Percentiles rank a stretch among this genome's conserved stretches.
Conservation (phyloP, 768 basidiomycete genomes). For the Rossbeevera mucosa region DNA sequence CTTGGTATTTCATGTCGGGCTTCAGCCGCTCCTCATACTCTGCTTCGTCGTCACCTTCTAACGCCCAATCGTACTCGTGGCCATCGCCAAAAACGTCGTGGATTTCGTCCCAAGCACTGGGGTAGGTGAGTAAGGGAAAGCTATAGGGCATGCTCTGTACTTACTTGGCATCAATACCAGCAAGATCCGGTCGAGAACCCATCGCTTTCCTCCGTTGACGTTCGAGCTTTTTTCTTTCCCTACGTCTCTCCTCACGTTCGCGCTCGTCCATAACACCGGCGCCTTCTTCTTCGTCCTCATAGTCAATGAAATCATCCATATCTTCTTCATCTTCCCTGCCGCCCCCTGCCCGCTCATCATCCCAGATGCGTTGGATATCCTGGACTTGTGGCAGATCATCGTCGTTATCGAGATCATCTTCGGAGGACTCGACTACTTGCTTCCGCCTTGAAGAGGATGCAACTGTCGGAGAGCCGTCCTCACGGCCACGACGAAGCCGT, state of each 20-base stretch:
- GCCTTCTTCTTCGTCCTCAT: slow-evolving; percentile 76
- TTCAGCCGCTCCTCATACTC: slow-evolving; percentile 48
- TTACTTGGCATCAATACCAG: slow-evolving; percentile 80
- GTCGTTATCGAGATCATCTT: slow-evolving; percentile 63
- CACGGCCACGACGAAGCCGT: slow-evolving; percentile 68
- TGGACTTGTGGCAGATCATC: slow-evolving; percentile 51
- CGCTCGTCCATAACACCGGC: slow-evolving; percentile 74
- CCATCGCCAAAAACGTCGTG: slow-evolving; percentile 96
- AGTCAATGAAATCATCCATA: slow-evolving; percentile 73
- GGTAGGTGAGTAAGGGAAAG: slow-evolving; percentile 12
- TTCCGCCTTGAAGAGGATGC: slow-evolving; percentile 58
- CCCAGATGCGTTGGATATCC: slow-evolving; percentile 69
- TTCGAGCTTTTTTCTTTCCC: slow-evolving; percentile 59
- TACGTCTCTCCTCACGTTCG: slow-evolving; percentile 69
- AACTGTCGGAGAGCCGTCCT: slow-evolving; percentile 63
- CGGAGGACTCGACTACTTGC: slow-evolving; percentile 63
- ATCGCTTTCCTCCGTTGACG: slow-evolving; percentile 61
- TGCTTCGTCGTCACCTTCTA: slow-evolving; percentile 71
- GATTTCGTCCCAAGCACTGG: slow-evolving; percentile 91
- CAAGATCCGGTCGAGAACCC: slow-evolving; percentile 63
- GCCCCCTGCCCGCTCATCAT: slow-evolving; percentile 58
- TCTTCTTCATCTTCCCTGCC: slow-evolving; percentile 55
- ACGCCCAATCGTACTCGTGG: slow-evolving; percentile 92
- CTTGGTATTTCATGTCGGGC: slow-evolving; percentile 77
- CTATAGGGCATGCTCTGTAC: slow-evolving; percentile 26